Evolutionary conservation across 2,329 filamentous ascomycete genomes (phyloP), one percentile per base, ranked within the genome.

Genomic region (Cladosporium sphaerospermum): DNA sequence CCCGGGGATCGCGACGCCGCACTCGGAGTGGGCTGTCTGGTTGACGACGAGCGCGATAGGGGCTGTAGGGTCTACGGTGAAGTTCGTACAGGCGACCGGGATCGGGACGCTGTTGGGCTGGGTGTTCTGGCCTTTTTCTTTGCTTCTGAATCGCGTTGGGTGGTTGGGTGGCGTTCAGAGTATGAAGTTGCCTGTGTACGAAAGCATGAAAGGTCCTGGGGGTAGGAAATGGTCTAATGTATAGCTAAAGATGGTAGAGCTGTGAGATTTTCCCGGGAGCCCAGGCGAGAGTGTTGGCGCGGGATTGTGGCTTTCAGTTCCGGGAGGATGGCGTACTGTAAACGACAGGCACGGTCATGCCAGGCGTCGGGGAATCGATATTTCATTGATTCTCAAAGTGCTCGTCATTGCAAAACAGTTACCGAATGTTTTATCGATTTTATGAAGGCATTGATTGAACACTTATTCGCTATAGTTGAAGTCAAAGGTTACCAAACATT

Each of bases 1-100:
- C 2, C 65, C 64, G 0, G 53, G 56, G 11, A 46, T 67, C n/a
- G 57, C 60, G 16, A 62, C 63, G 41, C 65, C 64, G 18, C 50
- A 64, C 31, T 63, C 62, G 2, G 47, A 41, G 1, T 62, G 56
- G 56, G 50, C 43, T 1, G 41, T 51, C 8, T 43, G 48, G 48
- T 13, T 13, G 11, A 13, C 37, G 40, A 51, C 16, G 8, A 43
- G 9, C 5, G 33, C 5, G 6, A 28, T 51, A 8, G 18, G 16
- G 32, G 23, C 32, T 44, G 40, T 51, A 2, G 32, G 31, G 10
- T 36, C 32, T 9, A 18, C 28, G 2, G 37, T 51, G 40, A 9
- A 16, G 6, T 9, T 31, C 11, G 34, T 40, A 5, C 18, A 37
- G 11, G 31, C 16, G 31, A 44, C 48, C 11, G 48, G 40, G 11